A percentile compares a stretch with the other conserved stretches of the same genome.
Conservation (phyloP, 208 protist species). For the Porcisia hertigi region DNA sequence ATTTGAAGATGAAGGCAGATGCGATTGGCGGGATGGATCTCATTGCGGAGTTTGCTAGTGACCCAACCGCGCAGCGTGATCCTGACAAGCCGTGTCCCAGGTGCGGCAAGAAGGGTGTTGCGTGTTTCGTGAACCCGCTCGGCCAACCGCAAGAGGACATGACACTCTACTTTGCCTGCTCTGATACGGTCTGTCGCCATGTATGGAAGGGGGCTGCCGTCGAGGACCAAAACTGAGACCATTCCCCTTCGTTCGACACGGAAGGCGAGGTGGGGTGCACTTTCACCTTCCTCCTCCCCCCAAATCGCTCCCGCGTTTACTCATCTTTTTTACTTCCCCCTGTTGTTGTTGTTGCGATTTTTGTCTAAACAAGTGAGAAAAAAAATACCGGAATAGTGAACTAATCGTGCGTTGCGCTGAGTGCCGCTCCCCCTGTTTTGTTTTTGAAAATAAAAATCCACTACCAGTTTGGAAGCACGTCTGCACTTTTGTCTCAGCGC, state of each 20-base stretch:
- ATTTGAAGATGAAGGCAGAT: conserved; percentile 83
- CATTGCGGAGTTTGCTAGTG: conserved; percentile 85
- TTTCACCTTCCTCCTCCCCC: neutral
- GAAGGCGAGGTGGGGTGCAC: neutral
- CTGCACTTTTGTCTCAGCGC: too few species aligned
- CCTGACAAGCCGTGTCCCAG: conserved; percentile 73
- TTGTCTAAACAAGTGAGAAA: neutral
- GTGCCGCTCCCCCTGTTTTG: neutral
- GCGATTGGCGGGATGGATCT: conserved; percentile 78
- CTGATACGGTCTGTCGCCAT: conserved; percentile 76
- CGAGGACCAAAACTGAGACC: conserved; percentile 40
- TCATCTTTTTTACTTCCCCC: neutral
- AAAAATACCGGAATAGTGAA: neutral
- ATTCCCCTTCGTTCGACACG: neutral
- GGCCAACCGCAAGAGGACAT: conserved; percentile 90
- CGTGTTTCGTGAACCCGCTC: conserved; percentile 90
- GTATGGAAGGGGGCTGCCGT: conserved; percentile 83
- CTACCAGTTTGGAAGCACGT: neutral
- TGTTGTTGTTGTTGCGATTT: neutral
- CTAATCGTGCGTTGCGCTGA: neutral
- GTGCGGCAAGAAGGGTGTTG: conserved; percentile 70
- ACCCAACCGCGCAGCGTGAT: conserved; percentile 88
- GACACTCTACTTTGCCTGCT: conserved; percentile 90
- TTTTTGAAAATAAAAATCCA: too few species aligned
- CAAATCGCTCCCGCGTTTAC: neutral